Base-by-base conservation (phyloP, 2,329 filamentous ascomycete genomes). In the Stromatinia cepivora region DNA sequence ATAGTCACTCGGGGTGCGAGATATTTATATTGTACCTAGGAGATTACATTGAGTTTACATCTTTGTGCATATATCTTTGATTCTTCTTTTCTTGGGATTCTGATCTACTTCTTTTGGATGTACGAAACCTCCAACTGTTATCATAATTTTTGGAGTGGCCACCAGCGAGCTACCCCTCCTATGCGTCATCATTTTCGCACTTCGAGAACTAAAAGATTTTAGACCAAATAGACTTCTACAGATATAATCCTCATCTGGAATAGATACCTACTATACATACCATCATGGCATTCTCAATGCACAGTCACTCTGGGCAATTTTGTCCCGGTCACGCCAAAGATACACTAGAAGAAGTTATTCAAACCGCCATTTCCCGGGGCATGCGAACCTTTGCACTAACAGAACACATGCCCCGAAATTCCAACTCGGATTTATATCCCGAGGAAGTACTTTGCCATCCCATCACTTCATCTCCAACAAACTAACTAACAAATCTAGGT, bases 291-390 rank as follows among this genome's bases (percentile, higher is more conserved):
- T 97, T 97, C 82, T 96, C 95, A 6, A 96, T 98, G 84, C 95
- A 99, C 81, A 97, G 93, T 78, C 95, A 99, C 82, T 98, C 95
- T 50, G 95, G 95, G 72, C 92, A 99, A 79, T 99, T 99, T 83
- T 99, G 95, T 82, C 90, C 90, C 13, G 88, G 90, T 75, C 95
- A 99, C 82, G 95, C 95, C 64, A 88, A 90, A 78, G 88, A 97
- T 79, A 86, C 88, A 28, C 86, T 99, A 13, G 94, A 98, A 79
- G 89, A 93, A 73, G 87, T 98, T 62, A 84, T 98, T 75, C 86
- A 89, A 77, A 86, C 89, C 17, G 94, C 94, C 73, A 92, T 98
- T 74, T 81, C 84, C 61, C 85, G 90, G 71, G 90, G 91, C 56
- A 95, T 96, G 86, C 87, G 88, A 72, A 91, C 91, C 28, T 93